A percentile compares a stretch with the other conserved stretches of the same genome.
Conservation (phyloP, 306 rosid genomes). For the Dryas drummondii region DNA sequence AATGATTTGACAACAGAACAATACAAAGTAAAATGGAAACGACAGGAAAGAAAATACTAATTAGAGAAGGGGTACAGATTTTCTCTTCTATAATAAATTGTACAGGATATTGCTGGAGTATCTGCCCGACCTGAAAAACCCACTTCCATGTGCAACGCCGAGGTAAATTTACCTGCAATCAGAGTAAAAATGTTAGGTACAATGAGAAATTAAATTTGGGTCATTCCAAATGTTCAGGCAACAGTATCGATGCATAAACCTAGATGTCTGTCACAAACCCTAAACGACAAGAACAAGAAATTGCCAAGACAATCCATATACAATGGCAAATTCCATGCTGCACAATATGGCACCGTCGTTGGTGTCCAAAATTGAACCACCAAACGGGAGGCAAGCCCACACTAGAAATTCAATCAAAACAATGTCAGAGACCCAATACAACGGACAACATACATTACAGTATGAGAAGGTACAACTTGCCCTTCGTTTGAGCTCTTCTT, state of each 20-base stretch:
- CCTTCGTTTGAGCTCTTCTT: constrained; percentile 64
- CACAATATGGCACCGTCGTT: background rate
- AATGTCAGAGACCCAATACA: constrained; percentile 2
- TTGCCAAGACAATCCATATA: background rate
- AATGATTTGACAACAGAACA: background rate
- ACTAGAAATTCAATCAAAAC: background rate
- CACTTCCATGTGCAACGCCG: background rate
- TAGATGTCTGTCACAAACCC: background rate
- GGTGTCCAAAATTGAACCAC: background rate
- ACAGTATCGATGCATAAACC: background rate
- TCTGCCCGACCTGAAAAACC: background rate
- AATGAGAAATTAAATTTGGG: background rate
- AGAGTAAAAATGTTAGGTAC: background rate
- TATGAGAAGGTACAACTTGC: constrained; percentile 29
- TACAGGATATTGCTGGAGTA: background rate
- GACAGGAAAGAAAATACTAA: background rate
- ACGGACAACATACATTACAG: constrained; percentile 28
- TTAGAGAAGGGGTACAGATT: background rate
- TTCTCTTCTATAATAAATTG: background rate
- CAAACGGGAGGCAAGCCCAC: background rate
- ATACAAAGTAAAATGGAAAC: background rate
- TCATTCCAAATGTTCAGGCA: background rate
- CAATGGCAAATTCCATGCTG: background rate
- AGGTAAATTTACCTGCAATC: constrained; percentile 1
- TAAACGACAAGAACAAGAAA: background rate